Percentiles rank a stretch among this genome's conserved stretches.
phyloP scores from a whole-genome alignment of 2,329 filamentous ascomycete genomes.

The Malbranchea zuffiana region DNA sequence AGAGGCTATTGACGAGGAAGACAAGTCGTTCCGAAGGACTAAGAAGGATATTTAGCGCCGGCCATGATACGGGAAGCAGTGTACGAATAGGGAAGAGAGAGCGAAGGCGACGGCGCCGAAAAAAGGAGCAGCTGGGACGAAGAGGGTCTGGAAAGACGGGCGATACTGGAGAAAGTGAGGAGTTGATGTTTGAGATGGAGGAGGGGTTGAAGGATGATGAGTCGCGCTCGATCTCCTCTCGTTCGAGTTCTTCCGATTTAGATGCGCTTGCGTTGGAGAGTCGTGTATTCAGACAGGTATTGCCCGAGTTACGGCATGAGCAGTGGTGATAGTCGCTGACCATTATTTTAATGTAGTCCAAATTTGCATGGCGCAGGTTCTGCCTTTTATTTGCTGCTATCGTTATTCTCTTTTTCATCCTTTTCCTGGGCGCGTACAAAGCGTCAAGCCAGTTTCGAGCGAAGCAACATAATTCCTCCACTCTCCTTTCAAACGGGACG shows the following conservation, averaged over 20 bases:
- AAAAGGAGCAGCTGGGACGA: constrained; percentile 31
- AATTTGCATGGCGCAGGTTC: constrained; percentile 21
- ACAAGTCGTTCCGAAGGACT: constrained; percentile 27
- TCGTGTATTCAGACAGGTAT: constrained; percentile 23
- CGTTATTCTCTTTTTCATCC: constrained; percentile 42
- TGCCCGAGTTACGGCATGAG: constrained; percentile 12
- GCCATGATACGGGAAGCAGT: constrained; percentile 33
- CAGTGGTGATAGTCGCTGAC: background rate
- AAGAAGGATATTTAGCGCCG: constrained; percentile 31
- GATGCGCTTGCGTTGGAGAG: constrained; percentile 31
- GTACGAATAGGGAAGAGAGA: constrained; percentile 42
- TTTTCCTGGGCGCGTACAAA: constrained; percentile 47
- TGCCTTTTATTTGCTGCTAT: constrained; percentile 37
- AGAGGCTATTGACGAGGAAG: constrained; percentile 32
- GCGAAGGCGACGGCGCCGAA: constrained; percentile 41
- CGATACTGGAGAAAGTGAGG: constrained; percentile 54
- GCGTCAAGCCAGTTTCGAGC: constrained; percentile 36
- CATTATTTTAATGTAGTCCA: constrained; percentile 13
- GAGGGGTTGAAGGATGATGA: constrained; percentile 53
- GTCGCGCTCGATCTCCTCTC: constrained; percentile 51
- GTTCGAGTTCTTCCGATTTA: constrained; percentile 45
- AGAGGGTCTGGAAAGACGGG: constrained; percentile 42
- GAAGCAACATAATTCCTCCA: constrained; percentile 17
- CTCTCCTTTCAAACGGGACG: constrained; percentile 62
- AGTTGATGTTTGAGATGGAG: constrained; percentile 85